phyloP scores from a whole-genome alignment of 1,284 basidiomycete species.

The Inonotus hispidus region DNA sequence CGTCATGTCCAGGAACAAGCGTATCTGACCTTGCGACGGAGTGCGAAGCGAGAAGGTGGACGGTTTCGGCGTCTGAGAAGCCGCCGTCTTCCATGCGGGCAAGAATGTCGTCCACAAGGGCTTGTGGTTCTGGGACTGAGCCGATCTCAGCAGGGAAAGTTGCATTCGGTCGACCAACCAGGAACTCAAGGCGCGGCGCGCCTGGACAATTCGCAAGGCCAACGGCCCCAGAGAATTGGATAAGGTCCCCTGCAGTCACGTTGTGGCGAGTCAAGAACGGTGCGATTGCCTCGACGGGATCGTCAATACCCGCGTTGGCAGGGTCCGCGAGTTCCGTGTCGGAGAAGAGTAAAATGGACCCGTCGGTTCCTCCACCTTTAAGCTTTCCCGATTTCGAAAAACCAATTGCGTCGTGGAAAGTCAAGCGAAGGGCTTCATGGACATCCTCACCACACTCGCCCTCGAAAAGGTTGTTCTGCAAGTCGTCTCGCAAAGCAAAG shows the following conservation, averaged over 20 bases:
- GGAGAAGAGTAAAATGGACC: constrained; percentile 18
- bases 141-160: constrained; percentile 16
- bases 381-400: constrained; percentile 19
- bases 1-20: constrained; percentile 15
- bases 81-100: constrained; percentile 23
- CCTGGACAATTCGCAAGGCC: constrained; percentile 29
- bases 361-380: constrained; percentile 17
- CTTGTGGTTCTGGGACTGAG: constrained; percentile 26
- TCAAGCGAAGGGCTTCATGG: constrained; percentile 23
- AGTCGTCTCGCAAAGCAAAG: constrained; percentile 22
- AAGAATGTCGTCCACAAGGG: constrained; percentile 26
- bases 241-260: constrained; percentile 27
- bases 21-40: constrained; percentile 19
- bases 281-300: constrained; percentile 24
- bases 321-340: constrained; percentile 20
- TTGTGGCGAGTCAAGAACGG: constrained; percentile 25
- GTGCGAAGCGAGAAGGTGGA: constrained; percentile 25
- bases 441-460: constrained; percentile 21
- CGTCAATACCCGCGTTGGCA: constrained; percentile 27
- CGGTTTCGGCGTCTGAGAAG: constrained; percentile 28
- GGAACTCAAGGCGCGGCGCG: constrained; percentile 26
- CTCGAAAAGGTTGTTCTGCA: constrained; percentile 21
- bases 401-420: constrained; percentile 25
- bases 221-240: constrained; percentile 29
- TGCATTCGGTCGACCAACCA: constrained; percentile 23